These are phyloP conservation scores for Aurinia saxatilis DNA, from an alignment of 345 rosid genomes.

Conservation along the genomic window DNA sequence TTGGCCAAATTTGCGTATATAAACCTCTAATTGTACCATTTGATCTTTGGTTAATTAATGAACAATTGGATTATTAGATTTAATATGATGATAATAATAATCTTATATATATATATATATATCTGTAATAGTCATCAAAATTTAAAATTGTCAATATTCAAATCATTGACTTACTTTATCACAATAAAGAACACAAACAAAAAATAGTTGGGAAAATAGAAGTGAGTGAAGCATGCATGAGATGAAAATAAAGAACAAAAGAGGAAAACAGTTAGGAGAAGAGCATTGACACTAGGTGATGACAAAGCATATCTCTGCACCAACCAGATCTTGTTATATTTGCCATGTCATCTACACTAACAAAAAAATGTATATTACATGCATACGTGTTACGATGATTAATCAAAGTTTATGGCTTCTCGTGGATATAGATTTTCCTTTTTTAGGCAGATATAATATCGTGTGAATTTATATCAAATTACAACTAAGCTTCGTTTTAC, in stretches of 20 bases:
- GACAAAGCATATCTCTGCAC: constrained; percentile 22
- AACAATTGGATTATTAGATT: too few relatives aligned
- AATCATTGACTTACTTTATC: not conserved
- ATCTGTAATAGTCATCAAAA: not conserved
- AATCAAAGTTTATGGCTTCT: constrained; percentile 1
- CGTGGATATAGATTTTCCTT: constrained; percentile 15
- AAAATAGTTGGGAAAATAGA: constrained; percentile 4
- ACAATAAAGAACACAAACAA: not conserved
- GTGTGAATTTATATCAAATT: not conserved
- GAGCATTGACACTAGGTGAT: constrained; percentile 20
- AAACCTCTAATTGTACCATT: too few relatives aligned
- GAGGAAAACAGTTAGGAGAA: constrained; percentile 24
- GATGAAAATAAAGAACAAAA: constrained; percentile 15
- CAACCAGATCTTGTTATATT: constrained; percentile 22
- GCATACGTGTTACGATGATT: constrained; percentile 16
- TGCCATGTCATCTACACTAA: constrained; percentile 12
- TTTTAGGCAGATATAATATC: constrained; percentile 7
- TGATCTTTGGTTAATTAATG: too few relatives aligned
- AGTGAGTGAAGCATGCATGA: constrained; percentile 27
- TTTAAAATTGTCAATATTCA: not conserved
- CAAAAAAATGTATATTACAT: not conserved
- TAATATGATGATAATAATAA: too few relatives aligned
- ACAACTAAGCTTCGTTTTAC: not conserved
- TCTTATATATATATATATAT: too few relatives aligned
- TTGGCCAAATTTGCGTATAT: too few relatives aligned